Evolutionary conservation across 1,284 basidiomycete species (phyloP).

Genomic region (Sanghuangporus weigelae): DNA sequence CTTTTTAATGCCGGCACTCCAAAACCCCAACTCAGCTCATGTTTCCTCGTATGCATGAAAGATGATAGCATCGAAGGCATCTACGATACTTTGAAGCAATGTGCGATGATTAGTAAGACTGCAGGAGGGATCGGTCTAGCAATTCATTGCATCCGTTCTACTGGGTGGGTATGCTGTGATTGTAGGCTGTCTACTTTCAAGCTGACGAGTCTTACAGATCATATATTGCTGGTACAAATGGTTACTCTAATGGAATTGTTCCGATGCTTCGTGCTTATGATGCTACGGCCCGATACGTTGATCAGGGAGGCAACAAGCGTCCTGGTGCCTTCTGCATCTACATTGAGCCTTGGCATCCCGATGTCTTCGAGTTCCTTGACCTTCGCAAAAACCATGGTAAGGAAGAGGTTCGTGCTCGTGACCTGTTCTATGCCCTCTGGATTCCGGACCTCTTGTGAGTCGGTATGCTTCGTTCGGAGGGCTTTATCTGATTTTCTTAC

Average conservation of each 20-base stretch:
- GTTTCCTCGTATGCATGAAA: constrained; percentile 98
- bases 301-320: constrained; percentile 99
- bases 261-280: constrained; percentile 99
- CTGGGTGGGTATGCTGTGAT: constrained; percentile 57
- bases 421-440: constrained; percentile 99
- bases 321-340: constrained; percentile 99
- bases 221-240: constrained; percentile 93
- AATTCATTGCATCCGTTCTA: constrained; percentile 97
- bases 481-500: constrained; percentile 13
- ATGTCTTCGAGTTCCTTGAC: constrained; percentile 97
- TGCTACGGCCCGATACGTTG: constrained; percentile 98
- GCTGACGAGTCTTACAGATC: constrained; percentile 40
- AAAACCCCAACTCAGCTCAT: constrained; percentile 91
- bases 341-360: constrained; percentile 96
- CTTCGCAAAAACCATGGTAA: constrained; percentile 99
- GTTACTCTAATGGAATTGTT: constrained; percentile 98
- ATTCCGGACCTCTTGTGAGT: constrained; percentile 93
- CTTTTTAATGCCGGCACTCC: constrained; percentile 99
- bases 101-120: constrained; percentile 99
- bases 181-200: constrained; percentile 19
- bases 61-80: constrained; percentile 99
- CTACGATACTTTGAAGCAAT: constrained; percentile 97
- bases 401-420: constrained; percentile 95
- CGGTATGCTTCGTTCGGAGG: neutral
- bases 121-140: constrained; percentile 96